Base-by-base conservation (phyloP, 352 stramenopile genomes). In the Pythium insidiosum region DNA sequence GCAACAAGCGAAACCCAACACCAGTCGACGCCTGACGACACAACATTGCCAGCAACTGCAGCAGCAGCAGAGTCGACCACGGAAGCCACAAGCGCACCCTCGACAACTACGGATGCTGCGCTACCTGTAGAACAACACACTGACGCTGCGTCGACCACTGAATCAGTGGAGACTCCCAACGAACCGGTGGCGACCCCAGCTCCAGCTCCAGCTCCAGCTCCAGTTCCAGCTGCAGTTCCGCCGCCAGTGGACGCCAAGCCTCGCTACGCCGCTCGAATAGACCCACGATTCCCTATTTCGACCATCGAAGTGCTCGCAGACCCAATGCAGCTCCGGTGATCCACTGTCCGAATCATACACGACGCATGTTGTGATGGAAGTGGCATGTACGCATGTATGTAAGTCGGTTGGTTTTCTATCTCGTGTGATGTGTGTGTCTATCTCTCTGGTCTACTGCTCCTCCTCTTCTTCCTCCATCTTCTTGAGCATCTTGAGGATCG, bases 401-500 rank as follows among this genome's bases (percentile, higher is more conserved):
- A n/a, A n/a, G n/a, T n/a, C n/a, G n/a, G n/a, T n/a, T n/a, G n/a
- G n/a, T n/a, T n/a, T n/a, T n/a, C n/a, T n/a, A n/a, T n/a, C n/a
- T n/a, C n/a, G n/a, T n/a, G 9, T 33, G 28, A 33, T 15, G 15
- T 13, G 28, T 33, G 9, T 33, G 28, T 33, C 28, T 33, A 33
- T 33, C n/a, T n/a, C n/a, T n/a, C 34, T 24, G 21, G 21, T 34
- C 23, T 31, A 18, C 5, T 31, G 34, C 34, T 7, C 6, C 13
- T 54, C 29, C 36, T 53, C 21, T 28, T 63, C 53, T 16, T 25
- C 33, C 39, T 78, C 61, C 37, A 68, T 66, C 52, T 90, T 84
- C 41, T 71, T 66, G 15, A 91, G 66, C 81, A 94, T 94, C 53
- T 88, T 84, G 30, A 94, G 65, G 49, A 94, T 94, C 15, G 78